Conservation (phyloP, 2,329 filamentous ascomycete species). For the Paraconiothyrium brasiliense region DNA sequence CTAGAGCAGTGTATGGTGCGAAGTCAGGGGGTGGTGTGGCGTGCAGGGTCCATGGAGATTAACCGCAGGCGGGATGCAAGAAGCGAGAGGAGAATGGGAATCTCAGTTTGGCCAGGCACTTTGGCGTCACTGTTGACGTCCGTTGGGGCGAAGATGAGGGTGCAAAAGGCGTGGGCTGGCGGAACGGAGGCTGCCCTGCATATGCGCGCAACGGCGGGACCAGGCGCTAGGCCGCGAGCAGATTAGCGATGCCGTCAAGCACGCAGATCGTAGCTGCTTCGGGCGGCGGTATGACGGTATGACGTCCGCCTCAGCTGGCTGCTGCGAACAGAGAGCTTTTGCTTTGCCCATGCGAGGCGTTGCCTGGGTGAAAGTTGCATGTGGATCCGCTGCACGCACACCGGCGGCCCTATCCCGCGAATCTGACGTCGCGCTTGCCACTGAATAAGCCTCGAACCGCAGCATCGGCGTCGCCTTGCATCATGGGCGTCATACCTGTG, state of each 20-base stretch:
- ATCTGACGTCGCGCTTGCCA: conserved; percentile 15
- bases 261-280: conserved; percentile 14
- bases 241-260: conserved; percentile 15
- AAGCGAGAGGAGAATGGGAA: conserved; percentile 4
- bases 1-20: not conserved
- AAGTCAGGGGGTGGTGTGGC: not conserved
- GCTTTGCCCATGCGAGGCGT: conserved; percentile 6
- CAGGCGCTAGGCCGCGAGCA: not conserved
- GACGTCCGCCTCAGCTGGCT: conserved; percentile 9
- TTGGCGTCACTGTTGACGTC: conserved; percentile 20
- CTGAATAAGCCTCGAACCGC: not conserved
- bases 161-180: not conserved
- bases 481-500: conserved; percentile 9
- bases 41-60: conserved; percentile 6
- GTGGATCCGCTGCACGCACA: not conserved
- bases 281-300: not conserved
- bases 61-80: not conserved
- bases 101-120: not conserved
- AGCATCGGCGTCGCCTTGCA: not conserved
- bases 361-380: conserved; percentile 6
- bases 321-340: conserved; percentile 3
- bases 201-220: conserved; percentile 14
- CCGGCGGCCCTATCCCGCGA: conserved; percentile 8
- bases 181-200: conserved; percentile 18
- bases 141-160: conserved; percentile 3